Evolutionary conservation across 2,329 filamentous ascomycete genomes (phyloP).

Genomic region (Chaetomium sp.): DNA sequence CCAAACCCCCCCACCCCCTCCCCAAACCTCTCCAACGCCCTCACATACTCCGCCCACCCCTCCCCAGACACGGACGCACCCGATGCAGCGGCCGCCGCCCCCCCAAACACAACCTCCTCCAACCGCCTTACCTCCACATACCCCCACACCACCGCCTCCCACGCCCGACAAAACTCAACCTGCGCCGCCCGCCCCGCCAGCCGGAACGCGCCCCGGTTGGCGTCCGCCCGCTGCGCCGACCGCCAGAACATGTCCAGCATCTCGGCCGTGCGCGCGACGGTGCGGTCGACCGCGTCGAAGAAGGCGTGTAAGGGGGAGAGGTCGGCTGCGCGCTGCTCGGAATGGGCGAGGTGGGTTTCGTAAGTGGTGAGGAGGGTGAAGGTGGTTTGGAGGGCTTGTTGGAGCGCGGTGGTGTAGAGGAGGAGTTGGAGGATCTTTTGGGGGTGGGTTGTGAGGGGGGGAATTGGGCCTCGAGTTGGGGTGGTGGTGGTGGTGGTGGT

Average conservation of each 20-base stretch:
- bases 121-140: not conserved
- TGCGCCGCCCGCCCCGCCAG: not conserved
- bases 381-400: not conserved
- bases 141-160: conserved; percentile 1
- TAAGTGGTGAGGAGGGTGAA: not conserved
- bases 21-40: not conserved
- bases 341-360: not conserved
- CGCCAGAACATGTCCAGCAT: not conserved
- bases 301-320: not conserved
- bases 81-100: no score
- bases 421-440: not conserved
- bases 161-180: conserved; percentile 5
- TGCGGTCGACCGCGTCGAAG: not conserved
- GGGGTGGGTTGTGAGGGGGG: not conserved
- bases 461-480: not conserved
- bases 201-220: not conserved
- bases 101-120: not conserved
- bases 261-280: not conserved
- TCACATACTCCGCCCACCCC: conserved; percentile 11
- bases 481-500: not conserved
- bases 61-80: no score
- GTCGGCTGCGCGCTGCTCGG: not conserved
- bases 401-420: not conserved
- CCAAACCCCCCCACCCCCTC: conserved; percentile 4
- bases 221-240: not conserved